Base-by-base conservation (phyloP, 2,329 filamentous ascomycete genomes). In the Colletotrichum caudatum region DNA sequence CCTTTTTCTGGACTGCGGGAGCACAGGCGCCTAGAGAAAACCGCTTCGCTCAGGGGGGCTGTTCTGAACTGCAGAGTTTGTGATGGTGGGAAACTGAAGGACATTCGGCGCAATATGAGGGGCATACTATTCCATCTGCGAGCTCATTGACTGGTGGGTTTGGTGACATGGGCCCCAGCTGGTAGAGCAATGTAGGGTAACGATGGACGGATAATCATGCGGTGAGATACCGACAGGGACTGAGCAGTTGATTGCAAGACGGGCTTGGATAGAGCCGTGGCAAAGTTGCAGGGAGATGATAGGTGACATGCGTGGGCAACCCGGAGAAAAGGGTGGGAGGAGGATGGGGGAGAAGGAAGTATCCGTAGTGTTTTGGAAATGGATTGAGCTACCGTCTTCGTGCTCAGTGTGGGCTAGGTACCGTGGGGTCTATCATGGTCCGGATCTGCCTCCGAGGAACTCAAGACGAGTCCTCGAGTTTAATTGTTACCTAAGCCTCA, bases 361-460 rank as follows among this genome's bases (percentile, higher is more conserved):
- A 23, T n/a, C n/a, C n/a, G 23, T 23, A 3, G 14, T 37, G n/a
- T 23, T 26, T 29, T n/a, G 20, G 11, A 23, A 60, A 56, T 20
- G 44, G 9, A n/a, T 54, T 23, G 12, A 54, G 44, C 56, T 41
- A 57, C n/a, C 39, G 56, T 58, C 37, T 14, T 58, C 37, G 41
- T 44, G 41, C 11, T 7, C 16, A 20, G 18, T 48, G 46, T 48
- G 8, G 20, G 46, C 3, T 46, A 20, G 16, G 7, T 46, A 46
- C 44, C 44, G 9, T 48, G 46, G 46, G 9, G 37, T 41, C 35
- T 23, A 23, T 39, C 16, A 29, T 62, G 58, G 41, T 51, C 58
- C 69, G 69, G 69, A 71, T 48, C 58, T 71, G 46, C 58, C 69
- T 71, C 69, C 69, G 69, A 58, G 53, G 53, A 53, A 37, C 44